Evolutionary conservation across 2,329 filamentous ascomycete genomes (phyloP).

Genomic region (Fusarium napiforme): DNA sequence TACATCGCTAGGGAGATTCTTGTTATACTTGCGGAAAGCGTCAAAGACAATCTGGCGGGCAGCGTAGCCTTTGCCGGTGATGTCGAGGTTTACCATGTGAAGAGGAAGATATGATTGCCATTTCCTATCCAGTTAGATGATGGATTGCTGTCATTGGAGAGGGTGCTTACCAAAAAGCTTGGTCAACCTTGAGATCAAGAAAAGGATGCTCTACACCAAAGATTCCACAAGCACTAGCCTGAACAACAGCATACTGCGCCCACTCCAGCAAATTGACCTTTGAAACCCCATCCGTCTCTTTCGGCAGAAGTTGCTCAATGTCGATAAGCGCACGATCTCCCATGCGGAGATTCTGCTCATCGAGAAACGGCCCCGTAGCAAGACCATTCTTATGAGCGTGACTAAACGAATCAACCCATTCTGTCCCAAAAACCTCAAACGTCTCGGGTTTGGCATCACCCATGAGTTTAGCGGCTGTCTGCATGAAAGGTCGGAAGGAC

Average conservation of each 20-base stretch:
- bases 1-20: slow-evolving; percentile 15
- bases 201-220: slow-evolving; percentile 33
- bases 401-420: slow-evolving; percentile 20
- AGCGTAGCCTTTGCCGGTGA: slow-evolving; percentile 26
- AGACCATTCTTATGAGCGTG: slow-evolving; percentile 20
- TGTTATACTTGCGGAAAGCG: slow-evolving; percentile 30
- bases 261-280: slow-evolving; percentile 9
- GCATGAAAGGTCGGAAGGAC: slow-evolving; percentile 45
- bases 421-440: slow-evolving; percentile 14
- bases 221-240: slow-evolving; percentile 36
- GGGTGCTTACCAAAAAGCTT: slow-evolving; percentile 28
- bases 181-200: slow-evolving; percentile 19
- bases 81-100: slow-evolving; percentile 21
- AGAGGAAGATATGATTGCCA: slow-evolving; percentile 31
- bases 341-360: slow-evolving; percentile 36
- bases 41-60: slow-evolving; percentile 32
- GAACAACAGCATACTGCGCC: slow-evolving; percentile 22
- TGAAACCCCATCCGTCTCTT: background rate
- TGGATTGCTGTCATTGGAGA: fast-evolving
- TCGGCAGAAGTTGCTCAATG: background rate
- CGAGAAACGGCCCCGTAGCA: slow-evolving; percentile 14
- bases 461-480: slow-evolving; percentile 29
- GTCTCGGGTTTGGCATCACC: slow-evolving; percentile 22
- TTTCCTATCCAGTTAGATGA: background rate
- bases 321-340: slow-evolving; percentile 20